A percentile compares a stretch with the other conserved stretches of the same genome.
Evolutionary conservation across 352 stramenopile species (phyloP).

Genomic region (Globisporangium ultimum): DNA sequence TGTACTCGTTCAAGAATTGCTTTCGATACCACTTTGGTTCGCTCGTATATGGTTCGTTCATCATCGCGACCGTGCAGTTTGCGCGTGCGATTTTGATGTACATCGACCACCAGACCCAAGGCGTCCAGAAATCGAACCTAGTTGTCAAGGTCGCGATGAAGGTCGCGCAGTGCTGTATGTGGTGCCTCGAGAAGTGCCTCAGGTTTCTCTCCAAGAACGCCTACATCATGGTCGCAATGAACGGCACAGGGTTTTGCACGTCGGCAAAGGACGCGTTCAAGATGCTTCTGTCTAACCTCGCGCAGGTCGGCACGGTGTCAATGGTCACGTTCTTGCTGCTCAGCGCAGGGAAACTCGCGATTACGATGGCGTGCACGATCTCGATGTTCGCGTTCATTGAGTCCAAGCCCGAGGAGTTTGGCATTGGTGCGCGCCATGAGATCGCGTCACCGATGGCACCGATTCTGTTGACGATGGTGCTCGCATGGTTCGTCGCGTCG

Average conservation of each 20-base stretch:
- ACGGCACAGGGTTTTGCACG: slow-evolving; percentile 68
- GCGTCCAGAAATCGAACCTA: slow-evolving; percentile 71
- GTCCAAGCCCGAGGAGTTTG: slow-evolving; percentile 44
- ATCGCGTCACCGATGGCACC: slow-evolving; percentile 83
- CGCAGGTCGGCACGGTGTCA: slow-evolving; percentile 79
- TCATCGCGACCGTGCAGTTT: slow-evolving; percentile 96
- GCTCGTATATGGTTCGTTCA: slow-evolving; percentile 93
- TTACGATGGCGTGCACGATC: slow-evolving; percentile 53
- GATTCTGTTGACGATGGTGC: slow-evolving; percentile 86
- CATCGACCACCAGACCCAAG: slow-evolving; percentile 90
- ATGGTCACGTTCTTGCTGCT: slow-evolving; percentile 91
- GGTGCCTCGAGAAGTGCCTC: slow-evolving; percentile 93
- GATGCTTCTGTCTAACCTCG: slow-evolving; percentile 91
- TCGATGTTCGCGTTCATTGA: slow-evolving; percentile 64
- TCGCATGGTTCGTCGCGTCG: slow-evolving; percentile 91
- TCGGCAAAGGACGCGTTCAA: slow-evolving; percentile 92
- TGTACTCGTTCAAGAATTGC: slow-evolving; percentile 69
- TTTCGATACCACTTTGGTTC: slow-evolving; percentile 94
- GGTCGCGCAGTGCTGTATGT: slow-evolving; percentile 91
- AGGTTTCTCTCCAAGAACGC: slow-evolving; percentile 98
- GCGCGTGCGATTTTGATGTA: slow-evolving; percentile 91
- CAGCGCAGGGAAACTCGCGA: slow-evolving; percentile 90
- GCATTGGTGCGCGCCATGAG: slow-evolving; percentile 46
- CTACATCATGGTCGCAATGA: slow-evolving; percentile 89
- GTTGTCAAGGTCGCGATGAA: slow-evolving; percentile 85